These are phyloP conservation scores for Fusarium sp. DNA, from an alignment of 2,329 filamentous ascomycete species.

Conservation along the genomic window DNA sequence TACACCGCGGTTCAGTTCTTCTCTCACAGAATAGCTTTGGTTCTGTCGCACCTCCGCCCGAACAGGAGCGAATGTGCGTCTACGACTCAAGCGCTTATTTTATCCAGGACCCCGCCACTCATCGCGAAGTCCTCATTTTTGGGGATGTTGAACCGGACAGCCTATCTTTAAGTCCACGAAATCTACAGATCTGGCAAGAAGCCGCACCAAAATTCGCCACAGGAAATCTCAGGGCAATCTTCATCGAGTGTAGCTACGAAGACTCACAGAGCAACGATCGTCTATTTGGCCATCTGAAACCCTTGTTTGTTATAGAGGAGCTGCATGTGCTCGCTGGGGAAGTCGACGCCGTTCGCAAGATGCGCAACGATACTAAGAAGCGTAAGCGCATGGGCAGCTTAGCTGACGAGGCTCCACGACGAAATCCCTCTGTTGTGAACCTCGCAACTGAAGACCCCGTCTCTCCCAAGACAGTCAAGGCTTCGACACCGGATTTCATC, in stretches of 20 bases:
- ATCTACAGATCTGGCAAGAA: constrained; percentile 85
- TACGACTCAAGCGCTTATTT: constrained; percentile 95
- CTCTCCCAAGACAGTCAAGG: constrained; percentile 64
- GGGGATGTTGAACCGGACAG: constrained; percentile 96
- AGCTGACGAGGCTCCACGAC: constrained; percentile 42
- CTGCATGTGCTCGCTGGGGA: constrained; percentile 77
- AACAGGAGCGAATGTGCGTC: constrained; percentile 71
- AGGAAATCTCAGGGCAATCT: constrained; percentile 81
- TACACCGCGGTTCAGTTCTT: constrained; percentile 47
- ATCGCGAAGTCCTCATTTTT: constrained; percentile 88
- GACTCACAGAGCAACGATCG: constrained; percentile 81
- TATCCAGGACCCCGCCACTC: constrained; percentile 79
- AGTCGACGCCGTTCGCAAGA: constrained; percentile 68
- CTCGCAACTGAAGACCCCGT: constrained; percentile 60
- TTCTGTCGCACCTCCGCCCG: constrained; percentile 44
- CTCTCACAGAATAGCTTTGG: constrained; percentile 51
- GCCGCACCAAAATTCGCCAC: constrained; percentile 86
- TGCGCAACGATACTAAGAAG: constrained; percentile 65
- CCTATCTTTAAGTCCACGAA: constrained; percentile 84
- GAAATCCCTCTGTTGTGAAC: constrained; percentile 40
- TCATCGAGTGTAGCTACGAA: constrained; percentile 96
- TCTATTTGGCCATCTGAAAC: constrained; percentile 90
- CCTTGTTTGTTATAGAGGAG: constrained; percentile 84
- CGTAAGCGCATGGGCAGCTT: constrained; percentile 69
- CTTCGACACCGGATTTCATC: constrained; percentile 37